Conservation (phyloP, 179 eudicot genomes). For the Drosera spatulata region DNA sequence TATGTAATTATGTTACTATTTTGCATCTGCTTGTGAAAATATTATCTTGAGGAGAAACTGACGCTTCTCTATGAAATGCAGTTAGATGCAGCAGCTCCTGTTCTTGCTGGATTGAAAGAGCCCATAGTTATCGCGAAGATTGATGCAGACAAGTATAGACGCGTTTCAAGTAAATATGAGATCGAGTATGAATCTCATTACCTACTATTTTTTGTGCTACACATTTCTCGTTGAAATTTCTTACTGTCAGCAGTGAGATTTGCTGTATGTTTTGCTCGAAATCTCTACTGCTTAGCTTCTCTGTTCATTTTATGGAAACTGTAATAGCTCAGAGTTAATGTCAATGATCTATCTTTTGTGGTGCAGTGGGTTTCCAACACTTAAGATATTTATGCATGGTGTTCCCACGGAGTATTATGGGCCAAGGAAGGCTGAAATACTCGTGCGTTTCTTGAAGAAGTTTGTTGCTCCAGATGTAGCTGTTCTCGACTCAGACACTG, state of each 20-base stretch:
- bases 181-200: conserved; percentile 54
- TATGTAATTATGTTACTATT: too few species aligned
- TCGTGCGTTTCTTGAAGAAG: conserved; percentile 65
- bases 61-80: conserved; percentile 23
- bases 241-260: background rate
- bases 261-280: background rate
- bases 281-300: background rate
- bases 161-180: conserved; percentile 63
- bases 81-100: conserved; percentile 88
- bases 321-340: background rate
- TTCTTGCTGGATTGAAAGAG: conserved; percentile 62
- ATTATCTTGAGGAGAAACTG: too few species aligned
- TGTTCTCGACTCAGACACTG: conserved; percentile 64
- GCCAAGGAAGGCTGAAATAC: conserved; percentile 63
- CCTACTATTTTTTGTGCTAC: conserved; percentile 2
- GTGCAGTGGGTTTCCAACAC: conserved; percentile 88
- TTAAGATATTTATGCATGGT: conserved; percentile 78
- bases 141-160: conserved; percentile 73
- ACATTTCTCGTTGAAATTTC: background rate
- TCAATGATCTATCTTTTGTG: background rate
- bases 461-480: conserved; percentile 84
- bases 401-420: conserved; percentile 79
- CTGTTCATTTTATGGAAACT: background rate
- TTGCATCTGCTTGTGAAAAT: too few species aligned
- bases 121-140: conserved; percentile 84